Evolutionary conservation across 305 asterid genomes (phyloP).

Genomic region (Striga hermonthica): DNA sequence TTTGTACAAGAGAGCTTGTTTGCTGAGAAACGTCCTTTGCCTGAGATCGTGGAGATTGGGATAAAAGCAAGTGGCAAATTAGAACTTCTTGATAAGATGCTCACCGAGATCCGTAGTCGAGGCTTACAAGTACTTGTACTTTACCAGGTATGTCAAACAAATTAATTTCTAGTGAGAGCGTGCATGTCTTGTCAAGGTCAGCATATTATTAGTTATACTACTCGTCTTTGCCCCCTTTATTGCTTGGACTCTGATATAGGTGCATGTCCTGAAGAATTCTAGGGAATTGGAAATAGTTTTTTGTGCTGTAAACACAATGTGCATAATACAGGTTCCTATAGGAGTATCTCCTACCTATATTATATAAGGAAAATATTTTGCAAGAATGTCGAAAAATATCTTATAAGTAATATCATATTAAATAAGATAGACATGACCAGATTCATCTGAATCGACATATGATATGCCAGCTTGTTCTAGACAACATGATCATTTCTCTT

Average conservation of each 20-base stretch:
- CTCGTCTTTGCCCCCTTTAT: neutral
- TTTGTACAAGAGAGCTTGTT: constrained; percentile 45
- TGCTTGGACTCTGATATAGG: neutral
- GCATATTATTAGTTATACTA: constrained; percentile 24
- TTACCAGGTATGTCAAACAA: constrained; percentile 59
- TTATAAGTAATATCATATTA: too few relatives aligned
- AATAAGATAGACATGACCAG: too few relatives aligned
- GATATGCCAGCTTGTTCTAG: neutral
- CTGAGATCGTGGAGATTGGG: constrained; percentile 57
- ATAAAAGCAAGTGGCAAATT: constrained; percentile 86
- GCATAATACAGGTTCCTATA: too few relatives aligned
- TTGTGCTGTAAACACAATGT: too few relatives aligned
- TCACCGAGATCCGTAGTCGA: constrained; percentile 52
- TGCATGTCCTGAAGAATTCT: neutral
- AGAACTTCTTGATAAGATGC: constrained; percentile 71
- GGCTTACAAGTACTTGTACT: constrained; percentile 65
- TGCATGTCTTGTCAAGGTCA: constrained; percentile 15
- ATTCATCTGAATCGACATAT: neutral
- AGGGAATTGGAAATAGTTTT: too few relatives aligned
- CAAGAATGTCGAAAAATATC: too few relatives aligned
- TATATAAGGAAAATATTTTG: too few relatives aligned
- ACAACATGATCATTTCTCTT: neutral
- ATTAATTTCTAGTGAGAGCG: constrained; percentile 16
- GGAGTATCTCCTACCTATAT: too few relatives aligned
- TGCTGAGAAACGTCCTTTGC: constrained; percentile 40